Base-by-base conservation (phyloP, 345 rosid genomes). In the Syzygium oleosum region DNA sequence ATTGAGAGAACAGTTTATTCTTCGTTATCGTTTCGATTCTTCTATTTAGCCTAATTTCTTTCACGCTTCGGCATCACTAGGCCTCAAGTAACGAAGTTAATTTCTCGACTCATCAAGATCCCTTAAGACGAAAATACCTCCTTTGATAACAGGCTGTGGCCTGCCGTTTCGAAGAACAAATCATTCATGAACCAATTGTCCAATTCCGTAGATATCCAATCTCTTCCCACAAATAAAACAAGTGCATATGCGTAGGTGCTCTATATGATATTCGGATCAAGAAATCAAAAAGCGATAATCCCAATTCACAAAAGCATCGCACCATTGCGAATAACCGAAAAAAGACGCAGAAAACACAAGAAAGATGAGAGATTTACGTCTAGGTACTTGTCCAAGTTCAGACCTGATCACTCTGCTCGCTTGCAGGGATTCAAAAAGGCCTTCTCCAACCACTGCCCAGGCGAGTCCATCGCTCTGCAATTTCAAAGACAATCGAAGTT, bases 381-480 rank as follows among this genome's bases (percentile, higher is more conserved):
- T 87, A 97, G 98, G 9, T 96, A 95, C 88, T 91, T 61, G 87
- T 96, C 98, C 87, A 92, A 93, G 93, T 93, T 96, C 92, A 95
- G 94, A 90, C 96, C 96, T 86, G 94, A 89, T n/a, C n/a, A n/a
- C 34, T 94, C 93, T 6, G 89, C 87, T 90, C 91, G 90, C 89
- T 89, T 55, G 92, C 98, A 93, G 88, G 96, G 94, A 87, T 94
- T 97, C 84, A 94, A 61, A 84, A 97, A 86, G 34, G 96, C 95
- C 87, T 93, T 90, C 91, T 95, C 98, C 51, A 96, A 90, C 97
- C 99, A 95, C 88, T 93, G 93, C 29, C 98, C 97, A 53, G 95
- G 59, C 63, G 95, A 86, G 83, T 90, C 97, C 97, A 95, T 96
- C 61, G 46, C 89, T 90, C 68, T 85, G 88, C 21, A 7, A 12